Conservation (phyloP, 1,284 basidiomycete genomes). For the Lignosus rhinocerotis region DNA sequence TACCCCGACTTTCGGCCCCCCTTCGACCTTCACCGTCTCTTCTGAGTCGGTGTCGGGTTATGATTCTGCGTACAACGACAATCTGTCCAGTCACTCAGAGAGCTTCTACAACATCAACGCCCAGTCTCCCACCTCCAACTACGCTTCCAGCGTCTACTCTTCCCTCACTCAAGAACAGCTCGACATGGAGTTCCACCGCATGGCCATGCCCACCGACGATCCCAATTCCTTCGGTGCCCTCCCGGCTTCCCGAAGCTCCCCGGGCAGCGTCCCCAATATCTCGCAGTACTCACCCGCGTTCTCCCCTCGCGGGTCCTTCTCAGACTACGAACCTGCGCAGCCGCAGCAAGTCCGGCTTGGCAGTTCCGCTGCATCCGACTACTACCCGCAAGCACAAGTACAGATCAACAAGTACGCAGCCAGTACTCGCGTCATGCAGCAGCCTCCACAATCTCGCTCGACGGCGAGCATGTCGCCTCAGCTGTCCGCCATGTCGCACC, state of each 20-base stretch:
- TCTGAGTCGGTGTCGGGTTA: constrained; percentile 62
- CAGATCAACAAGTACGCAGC: constrained; percentile 31
- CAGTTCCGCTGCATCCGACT: constrained; percentile 50
- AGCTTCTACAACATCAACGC: constrained; percentile 65
- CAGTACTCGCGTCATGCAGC: constrained; percentile 20
- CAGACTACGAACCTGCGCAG: constrained; percentile 57
- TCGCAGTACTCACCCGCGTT: constrained; percentile 30
- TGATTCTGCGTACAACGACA: constrained; percentile 52
- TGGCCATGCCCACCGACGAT: constrained; percentile 34
- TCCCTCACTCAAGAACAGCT: constrained; percentile 58
- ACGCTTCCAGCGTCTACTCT: constrained; percentile 66
- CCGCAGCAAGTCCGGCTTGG: constrained; percentile 39
- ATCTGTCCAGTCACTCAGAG: constrained; percentile 64
- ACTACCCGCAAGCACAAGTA: constrained; percentile 35
- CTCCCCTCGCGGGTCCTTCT: constrained; percentile 51
- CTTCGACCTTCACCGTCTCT: constrained; percentile 75
- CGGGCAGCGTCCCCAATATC: constrained; percentile 33
- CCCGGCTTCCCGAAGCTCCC: constrained; percentile 59
- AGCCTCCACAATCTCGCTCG: constrained; percentile 41
- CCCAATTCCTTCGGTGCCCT: constrained; percentile 54
- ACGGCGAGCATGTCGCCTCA: constrained; percentile 56
- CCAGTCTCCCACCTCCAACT: constrained; percentile 53
- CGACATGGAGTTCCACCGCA: constrained; percentile 70
- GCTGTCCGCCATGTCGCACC: constrained; percentile 32
- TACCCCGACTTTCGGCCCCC: constrained; percentile 66